Percentiles rank a stretch among this genome's conserved stretches.
Evolutionary conservation across 2,329 filamentous ascomycete genomes (phyloP).

Genomic region (Trichoderma sp.): DNA sequence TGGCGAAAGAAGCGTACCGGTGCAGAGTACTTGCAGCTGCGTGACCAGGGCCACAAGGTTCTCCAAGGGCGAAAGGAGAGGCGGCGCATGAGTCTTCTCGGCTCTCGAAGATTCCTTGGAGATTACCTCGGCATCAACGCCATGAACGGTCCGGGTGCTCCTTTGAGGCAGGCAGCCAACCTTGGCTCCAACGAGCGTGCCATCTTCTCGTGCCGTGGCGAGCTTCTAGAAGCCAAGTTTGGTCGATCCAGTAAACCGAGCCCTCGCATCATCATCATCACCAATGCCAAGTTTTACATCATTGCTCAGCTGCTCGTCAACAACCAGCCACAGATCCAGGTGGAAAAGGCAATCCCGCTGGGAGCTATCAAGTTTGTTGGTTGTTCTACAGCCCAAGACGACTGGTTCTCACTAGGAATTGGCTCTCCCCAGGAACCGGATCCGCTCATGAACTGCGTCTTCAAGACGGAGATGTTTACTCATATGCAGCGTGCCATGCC

Average conservation of each 20-base stretch:
- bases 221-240: conserved; percentile 90
- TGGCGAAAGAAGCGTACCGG: conserved; percentile 93
- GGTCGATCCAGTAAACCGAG: conserved; percentile 93
- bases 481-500: conserved; percentile 80
- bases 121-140: conserved; percentile 92
- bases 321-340: conserved; percentile 73
- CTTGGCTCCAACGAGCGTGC: conserved; percentile 70
- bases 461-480: conserved; percentile 97
- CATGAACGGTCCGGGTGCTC: conserved; percentile 71
- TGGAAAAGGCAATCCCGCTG: conserved; percentile 79
- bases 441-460: conserved; percentile 85
- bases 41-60: conserved; percentile 82
- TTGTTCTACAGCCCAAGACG: conserved; percentile 78
- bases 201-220: conserved; percentile 87
- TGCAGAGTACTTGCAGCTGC: conserved; percentile 81
- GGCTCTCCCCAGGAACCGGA: conserved; percentile 91
- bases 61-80: conserved; percentile 86
- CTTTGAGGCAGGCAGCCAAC: conserved; percentile 72
- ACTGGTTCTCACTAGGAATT: conserved; percentile 93
- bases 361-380: conserved; percentile 87
- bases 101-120: conserved; percentile 87
- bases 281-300: conserved; percentile 83
- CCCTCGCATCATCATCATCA: conserved; percentile 80
- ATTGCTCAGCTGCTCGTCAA: conserved; percentile 82
- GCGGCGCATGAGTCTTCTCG: conserved; percentile 83